Evolutionary conservation across 176 grass and related monocot species (phyloP).

Genomic region (Tillandsia fasciculata): DNA sequence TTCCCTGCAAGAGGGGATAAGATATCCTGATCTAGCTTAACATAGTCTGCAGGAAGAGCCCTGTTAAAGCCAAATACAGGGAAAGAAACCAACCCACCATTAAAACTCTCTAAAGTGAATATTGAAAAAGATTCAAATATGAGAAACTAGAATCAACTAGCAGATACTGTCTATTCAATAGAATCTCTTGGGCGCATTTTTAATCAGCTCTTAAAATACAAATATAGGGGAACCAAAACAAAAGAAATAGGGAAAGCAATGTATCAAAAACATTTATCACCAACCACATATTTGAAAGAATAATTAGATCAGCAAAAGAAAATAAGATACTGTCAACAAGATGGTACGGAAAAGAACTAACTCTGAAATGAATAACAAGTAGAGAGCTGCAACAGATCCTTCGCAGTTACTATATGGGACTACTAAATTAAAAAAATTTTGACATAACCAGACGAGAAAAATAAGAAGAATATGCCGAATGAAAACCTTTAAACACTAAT

Average conservation of each 20-base stretch:
- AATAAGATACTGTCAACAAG: not conserved
- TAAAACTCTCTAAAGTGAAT: not conserved
- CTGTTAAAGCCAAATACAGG: slow-evolving; percentile 51
- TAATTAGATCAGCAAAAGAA: not conserved
- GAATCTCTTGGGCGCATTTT: not conserved
- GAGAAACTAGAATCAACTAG: not conserved
- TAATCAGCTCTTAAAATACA: not conserved
- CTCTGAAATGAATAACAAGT: too few species aligned
- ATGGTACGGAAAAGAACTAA: not conserved
- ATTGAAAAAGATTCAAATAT: not conserved
- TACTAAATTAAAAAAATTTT: too few species aligned
- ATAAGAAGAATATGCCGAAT: not conserved
- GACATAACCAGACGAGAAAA: not conserved
- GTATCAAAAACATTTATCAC: not conserved
- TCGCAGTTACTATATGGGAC: too few species aligned
- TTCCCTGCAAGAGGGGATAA: slow-evolving; percentile 93
- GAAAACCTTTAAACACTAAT: not conserved
- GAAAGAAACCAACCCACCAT: not conserved
- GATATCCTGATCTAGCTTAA: slow-evolving; percentile 98
- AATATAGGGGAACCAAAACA: not conserved
- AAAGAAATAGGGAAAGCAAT: not conserved
- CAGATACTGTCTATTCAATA: not conserved
- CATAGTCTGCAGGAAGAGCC: slow-evolving; percentile 82
- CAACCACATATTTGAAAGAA: not conserved
- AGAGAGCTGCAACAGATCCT: too few species aligned